These are phyloP conservation scores for Lactarius quietus DNA, from an alignment of 768 basidiomycete genomes.

Conservation along the genomic window DNA sequence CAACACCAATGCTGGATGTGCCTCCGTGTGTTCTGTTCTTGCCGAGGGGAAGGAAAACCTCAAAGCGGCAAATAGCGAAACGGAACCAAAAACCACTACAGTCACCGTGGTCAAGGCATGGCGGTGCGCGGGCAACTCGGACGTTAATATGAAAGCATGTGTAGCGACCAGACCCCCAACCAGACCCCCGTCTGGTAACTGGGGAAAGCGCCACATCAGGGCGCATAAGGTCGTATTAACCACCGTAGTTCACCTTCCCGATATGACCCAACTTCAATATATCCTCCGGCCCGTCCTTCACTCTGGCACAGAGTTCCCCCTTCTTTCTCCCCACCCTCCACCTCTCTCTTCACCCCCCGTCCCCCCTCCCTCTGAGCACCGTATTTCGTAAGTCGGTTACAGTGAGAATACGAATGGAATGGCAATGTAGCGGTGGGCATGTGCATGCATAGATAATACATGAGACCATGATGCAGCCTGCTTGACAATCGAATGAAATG, in stretches of 20 bases:
- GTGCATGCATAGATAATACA: background rate
- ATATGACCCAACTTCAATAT: constrained; percentile 5
- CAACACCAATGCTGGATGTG: background rate
- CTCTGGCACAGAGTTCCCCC: background rate
- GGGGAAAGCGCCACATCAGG: constrained; percentile 18
- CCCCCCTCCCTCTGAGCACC: background rate
- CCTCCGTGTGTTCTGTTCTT: background rate
- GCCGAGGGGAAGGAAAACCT: background rate
- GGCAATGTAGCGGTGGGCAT: background rate
- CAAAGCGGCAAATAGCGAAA: background rate
- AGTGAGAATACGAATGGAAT: background rate
- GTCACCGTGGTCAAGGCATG: constrained; percentile 1
- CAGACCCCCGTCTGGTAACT: constrained; percentile 6
- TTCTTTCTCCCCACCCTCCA: background rate
- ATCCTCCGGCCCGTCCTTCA: constrained; percentile 7
- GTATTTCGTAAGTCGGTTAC: background rate
- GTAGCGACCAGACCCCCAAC: background rate
- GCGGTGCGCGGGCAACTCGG: constrained; percentile 4
- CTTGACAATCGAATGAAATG: background rate
- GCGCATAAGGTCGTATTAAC: background rate
- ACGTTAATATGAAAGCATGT: constrained; percentile 4
- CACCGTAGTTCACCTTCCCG: constrained; percentile 17
- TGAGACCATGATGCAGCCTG: constrained; percentile 1
- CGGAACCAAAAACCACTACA: background rate
- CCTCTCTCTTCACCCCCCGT: background rate